Conservation (phyloP, 139 green algal species). For the Haematococcus sp. region DNA sequence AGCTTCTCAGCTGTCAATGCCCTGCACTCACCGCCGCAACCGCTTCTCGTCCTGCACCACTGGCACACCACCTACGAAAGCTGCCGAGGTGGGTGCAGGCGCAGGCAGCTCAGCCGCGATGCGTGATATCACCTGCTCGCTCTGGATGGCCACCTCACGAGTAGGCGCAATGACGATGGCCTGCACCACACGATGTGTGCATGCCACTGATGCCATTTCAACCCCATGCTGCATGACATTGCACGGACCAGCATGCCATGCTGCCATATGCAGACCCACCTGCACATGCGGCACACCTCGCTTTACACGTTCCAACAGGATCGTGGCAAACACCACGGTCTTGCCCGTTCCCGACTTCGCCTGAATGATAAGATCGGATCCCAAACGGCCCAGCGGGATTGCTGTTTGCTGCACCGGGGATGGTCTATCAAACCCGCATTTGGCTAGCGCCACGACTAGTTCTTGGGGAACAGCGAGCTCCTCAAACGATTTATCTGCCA, state of each 20-base stretch:
- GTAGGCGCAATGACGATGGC: conserved; percentile 79
- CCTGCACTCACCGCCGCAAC: conserved; percentile 10
- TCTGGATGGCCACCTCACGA: conserved; percentile 81
- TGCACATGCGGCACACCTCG: conserved; percentile 33
- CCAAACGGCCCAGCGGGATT: conserved; percentile 69
- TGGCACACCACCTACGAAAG: conserved; percentile 69
- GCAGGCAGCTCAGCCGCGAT: conserved; percentile 37
- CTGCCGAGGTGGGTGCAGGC: conserved; percentile 28
- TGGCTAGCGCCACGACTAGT: conserved; percentile 46
- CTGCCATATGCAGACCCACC: neutral
- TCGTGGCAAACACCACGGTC: conserved; percentile 71
- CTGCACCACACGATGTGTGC: conserved; percentile 37
- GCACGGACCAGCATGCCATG: neutral
- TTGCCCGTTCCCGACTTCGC: conserved; percentile 88
- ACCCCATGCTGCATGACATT: neutral
- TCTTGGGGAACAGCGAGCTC: conserved; percentile 56
- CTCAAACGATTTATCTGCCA: conserved; percentile 49
- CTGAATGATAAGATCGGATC: conserved; percentile 80
- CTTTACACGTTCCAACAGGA: conserved; percentile 54
- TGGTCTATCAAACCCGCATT: conserved; percentile 58
- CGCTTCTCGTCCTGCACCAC: conserved; percentile 59
- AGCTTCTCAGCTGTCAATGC: neutral
- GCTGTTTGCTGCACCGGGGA: conserved; percentile 74
- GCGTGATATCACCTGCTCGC: conserved; percentile 38
- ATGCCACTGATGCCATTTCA: conserved; percentile 1